Percentiles rank a stretch among this genome's conserved stretches.
Conservation (phyloP, 2,329 filamentous ascomycete genomes). For the Waltergamsia citrina region DNA sequence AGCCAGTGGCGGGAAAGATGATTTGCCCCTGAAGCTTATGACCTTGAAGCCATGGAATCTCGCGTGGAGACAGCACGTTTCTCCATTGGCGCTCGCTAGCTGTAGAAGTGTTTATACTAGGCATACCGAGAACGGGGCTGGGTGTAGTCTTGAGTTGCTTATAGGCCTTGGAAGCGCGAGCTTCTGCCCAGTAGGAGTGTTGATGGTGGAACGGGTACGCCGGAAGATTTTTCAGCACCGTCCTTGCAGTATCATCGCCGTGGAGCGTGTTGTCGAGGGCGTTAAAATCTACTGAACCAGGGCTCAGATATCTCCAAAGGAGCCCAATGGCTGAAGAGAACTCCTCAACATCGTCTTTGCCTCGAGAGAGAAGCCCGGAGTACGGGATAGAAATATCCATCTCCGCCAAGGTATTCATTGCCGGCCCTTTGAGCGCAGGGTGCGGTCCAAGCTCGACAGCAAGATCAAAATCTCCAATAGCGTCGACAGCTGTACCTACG, state of each 20-base stretch:
- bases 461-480: conserved; percentile 1
- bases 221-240: no score
- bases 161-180: no score
- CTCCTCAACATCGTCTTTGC: conserved; percentile 8
- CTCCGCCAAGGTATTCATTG: no score
- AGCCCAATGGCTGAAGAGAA: conserved; percentile 9
- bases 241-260: no score
- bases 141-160: no score
- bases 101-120: no score
- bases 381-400: no score
- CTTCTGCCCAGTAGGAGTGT: no score
- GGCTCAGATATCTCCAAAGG: conserved; percentile 8
- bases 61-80: conserved; percentile 33
- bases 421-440: conserved; percentile 33
- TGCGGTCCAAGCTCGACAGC: conserved; percentile 34
- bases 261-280: background rate
- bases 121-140: no score
- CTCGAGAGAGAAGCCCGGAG: conserved; percentile 8
- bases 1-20: conserved; percentile 34
- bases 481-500: conserved; percentile 4
- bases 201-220: no score
- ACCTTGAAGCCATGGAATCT: conserved; percentile 45
- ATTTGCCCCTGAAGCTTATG: conserved; percentile 42
- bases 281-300: conserved; percentile 5
- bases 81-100: no score